phyloP scores from a whole-genome alignment of 805 yeast species.

The Barnettozyma siamensis region DNA sequence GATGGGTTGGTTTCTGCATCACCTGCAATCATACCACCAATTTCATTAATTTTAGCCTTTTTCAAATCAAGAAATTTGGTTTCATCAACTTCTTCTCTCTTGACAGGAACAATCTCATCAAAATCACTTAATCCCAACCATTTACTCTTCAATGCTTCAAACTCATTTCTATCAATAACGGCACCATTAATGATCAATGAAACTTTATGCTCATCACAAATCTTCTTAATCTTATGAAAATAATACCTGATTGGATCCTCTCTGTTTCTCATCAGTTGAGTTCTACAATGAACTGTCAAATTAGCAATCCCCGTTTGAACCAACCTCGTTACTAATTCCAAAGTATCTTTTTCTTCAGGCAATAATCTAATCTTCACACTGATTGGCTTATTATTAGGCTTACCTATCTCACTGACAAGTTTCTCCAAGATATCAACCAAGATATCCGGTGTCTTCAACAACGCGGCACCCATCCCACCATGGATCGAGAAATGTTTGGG shows the following conservation, averaged over 20 bases:
- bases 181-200: conserved; percentile 82
- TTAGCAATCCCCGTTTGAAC: conserved; percentile 78
- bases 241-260: conserved; percentile 74
- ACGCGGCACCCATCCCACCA: conserved; percentile 97
- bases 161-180: conserved; percentile 50
- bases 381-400: conserved; percentile 69
- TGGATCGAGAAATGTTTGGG: conserved; percentile 95
- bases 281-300: conserved; percentile 88
- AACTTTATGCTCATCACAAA: conserved; percentile 58
- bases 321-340: conserved; percentile 49
- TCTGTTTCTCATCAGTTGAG: conserved; percentile 81
- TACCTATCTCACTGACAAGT: conserved; percentile 76
- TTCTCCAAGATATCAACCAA: conserved; percentile 61
- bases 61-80: background rate
- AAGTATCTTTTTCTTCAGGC: conserved; percentile 55
- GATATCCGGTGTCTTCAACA: conserved; percentile 74
- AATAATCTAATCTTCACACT: conserved; percentile 86
- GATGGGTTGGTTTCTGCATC: conserved; percentile 86
- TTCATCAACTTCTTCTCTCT: background rate
- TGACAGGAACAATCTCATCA: conserved; percentile 2
- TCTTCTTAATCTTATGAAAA: conserved; percentile 51
- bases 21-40: conserved; percentile 95
- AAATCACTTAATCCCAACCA: conserved; percentile 17
- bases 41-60: conserved; percentile 37
- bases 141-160: conserved; percentile 40